These are phyloP conservation scores for Fonsecaea erecta DNA, from an alignment of 2,329 filamentous ascomycete genomes.

Conservation along the genomic window DNA sequence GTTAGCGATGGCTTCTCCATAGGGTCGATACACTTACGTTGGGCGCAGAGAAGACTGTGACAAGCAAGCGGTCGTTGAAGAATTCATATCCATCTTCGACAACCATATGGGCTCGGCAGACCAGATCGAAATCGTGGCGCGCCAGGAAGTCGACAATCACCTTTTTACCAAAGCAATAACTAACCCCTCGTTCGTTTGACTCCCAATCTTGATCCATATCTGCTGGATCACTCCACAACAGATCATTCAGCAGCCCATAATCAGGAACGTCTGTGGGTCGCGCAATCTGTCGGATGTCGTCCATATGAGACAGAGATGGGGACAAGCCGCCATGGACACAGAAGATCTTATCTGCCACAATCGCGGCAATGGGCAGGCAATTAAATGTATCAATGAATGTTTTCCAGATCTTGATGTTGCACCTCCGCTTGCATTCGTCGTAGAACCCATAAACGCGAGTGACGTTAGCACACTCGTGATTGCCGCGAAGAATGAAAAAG, in stretches of 20 bases:
- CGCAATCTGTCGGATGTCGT: constrained; percentile 94
- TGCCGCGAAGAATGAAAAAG: constrained; percentile 92
- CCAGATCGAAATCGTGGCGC: constrained; percentile 93
- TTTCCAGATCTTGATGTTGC: constrained; percentile 98
- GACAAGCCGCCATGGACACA: constrained; percentile 95
- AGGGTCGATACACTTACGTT: constrained; percentile 69
- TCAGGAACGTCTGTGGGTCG: constrained; percentile 96
- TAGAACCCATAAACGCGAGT: constrained; percentile 97
- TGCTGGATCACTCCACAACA: constrained; percentile 96
- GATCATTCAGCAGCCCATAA: constrained; percentile 91
- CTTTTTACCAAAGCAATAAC: constrained; percentile 97
- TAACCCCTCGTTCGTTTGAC: constrained; percentile 93
- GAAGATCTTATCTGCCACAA: constrained; percentile 96
- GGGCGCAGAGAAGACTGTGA: constrained; percentile 96
- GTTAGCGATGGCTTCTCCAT: neutral
- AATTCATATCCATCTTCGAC: constrained; percentile 99
- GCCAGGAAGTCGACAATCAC: constrained; percentile 96
- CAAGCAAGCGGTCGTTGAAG: constrained; percentile 90
- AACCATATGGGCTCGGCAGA: constrained; percentile 98
- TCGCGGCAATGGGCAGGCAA: constrained; percentile 90
- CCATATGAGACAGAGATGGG: constrained; percentile 92
- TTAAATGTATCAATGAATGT: constrained; percentile 98
- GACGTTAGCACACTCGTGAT: constrained; percentile 96
- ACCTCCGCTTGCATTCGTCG: constrained; percentile 94
- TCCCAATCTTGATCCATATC: constrained; percentile 99